Evolutionary conservation across 257 asterid species (phyloP), one percentile per base, ranked within the genome.

Genomic region (Capsicum baccatum): DNA sequence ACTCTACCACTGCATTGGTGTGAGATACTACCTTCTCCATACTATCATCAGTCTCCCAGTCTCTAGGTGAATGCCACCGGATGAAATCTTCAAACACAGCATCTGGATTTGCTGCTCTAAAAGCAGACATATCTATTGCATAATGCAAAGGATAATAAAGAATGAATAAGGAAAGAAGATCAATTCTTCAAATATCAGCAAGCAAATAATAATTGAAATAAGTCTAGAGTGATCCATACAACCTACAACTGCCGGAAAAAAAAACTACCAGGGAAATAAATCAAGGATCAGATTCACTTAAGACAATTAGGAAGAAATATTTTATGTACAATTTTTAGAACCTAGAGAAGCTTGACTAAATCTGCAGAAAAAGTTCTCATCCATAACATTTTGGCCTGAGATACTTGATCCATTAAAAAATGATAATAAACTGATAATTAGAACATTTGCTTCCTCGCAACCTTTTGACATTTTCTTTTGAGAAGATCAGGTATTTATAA

Each of bases 41-140:
- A 80, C 54, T 84, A 26, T 67, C 88, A 84, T 89, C 93, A 59
- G 82, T 86, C 87, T 96, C 99, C 99, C 98, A 96, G 85, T 96
- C 99, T 89, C 95, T 89, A 47, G 98, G 99, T 82, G 99, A 97
- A 90, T 95, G 98, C 99, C 99, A 94, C 79, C 99, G 91, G 79
- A 95, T 97, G 86, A 95, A 97, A 89, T 97, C 99, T 94, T 97
- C 98, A 69, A 97, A 97, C 84, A 93, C 93, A 66, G 98, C 97
- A 88, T 91, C 95, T 9, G 95, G 98, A 89, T 97, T 97, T 76
- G 98, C 98, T 62, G 98, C 98, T 90, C 95, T 97, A 86, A 95
- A 97, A 54, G 98, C 95, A 73, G 97, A 94, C 98, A 97, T 97
- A 84, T 95, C 98, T 97, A 91, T 79, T 86, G 84, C 88, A 83